Conservation (phyloP, 2,329 filamentous ascomycete genomes). For the Alternaria consortialis region DNA sequence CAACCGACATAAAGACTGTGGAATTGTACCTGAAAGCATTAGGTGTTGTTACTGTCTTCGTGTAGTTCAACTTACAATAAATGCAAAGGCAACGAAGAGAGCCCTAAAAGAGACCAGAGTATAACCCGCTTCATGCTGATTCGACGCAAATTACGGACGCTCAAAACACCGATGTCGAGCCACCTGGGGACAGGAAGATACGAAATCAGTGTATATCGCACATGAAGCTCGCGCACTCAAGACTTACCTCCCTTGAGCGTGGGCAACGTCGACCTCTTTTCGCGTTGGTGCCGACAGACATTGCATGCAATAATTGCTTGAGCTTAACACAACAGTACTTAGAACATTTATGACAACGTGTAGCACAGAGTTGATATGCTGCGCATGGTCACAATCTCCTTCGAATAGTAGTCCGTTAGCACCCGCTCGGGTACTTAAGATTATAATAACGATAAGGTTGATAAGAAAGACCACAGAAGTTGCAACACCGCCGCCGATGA, state of each 20-base stretch:
- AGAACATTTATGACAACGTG: constrained; percentile 60
- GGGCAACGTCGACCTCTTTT: constrained; percentile 19
- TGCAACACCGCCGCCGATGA: neutral
- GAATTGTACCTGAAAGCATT: constrained; percentile 34
- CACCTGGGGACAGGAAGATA: neutral
- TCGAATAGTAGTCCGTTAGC: constrained; percentile 13
- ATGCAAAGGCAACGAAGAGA: constrained; percentile 2
- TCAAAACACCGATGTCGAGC: neutral
- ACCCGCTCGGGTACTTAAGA: neutral
- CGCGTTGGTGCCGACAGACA: constrained; percentile 24
- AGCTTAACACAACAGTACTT: constrained; percentile 32
- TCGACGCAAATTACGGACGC: neutral
- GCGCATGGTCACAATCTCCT: constrained; percentile 28
- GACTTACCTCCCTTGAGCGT: constrained; percentile 8
- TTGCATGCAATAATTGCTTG: constrained; percentile 28
- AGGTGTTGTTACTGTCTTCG: neutral
- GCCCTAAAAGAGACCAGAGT: neutral
- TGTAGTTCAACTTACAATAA: neutral
- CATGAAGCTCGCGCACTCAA: neutral
- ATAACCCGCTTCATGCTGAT: constrained; percentile 1
- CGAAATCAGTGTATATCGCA: neutral
- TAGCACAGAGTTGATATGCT: constrained; percentile 23
- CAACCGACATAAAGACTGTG: constrained; percentile 29
- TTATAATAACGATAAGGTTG: constrained; percentile 1
- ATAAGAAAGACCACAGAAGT: constrained; percentile 2